Evolutionary conservation across 2,329 filamentous ascomycete species (phyloP).

Genomic region (Lecanicillium sp.): DNA sequence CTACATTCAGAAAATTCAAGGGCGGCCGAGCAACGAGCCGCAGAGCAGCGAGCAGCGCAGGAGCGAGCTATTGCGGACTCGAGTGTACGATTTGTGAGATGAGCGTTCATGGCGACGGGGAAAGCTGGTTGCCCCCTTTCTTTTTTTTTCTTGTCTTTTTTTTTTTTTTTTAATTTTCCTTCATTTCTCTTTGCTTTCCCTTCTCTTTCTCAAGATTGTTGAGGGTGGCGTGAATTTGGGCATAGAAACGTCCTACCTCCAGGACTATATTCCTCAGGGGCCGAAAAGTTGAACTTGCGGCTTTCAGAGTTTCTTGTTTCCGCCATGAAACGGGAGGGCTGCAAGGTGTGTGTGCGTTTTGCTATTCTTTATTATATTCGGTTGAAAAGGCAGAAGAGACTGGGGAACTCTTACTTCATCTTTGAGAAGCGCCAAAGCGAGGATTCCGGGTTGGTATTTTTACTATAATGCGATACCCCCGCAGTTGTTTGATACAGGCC

Average conservation of each 20-base stretch:
- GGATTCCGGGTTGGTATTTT: neutral
- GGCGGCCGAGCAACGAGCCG: neutral
- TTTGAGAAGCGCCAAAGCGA: too few relatives aligned
- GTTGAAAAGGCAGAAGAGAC: too few relatives aligned
- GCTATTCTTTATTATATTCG: too few relatives aligned
- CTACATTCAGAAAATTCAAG: conserved; percentile 6
- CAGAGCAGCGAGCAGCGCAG: conserved; percentile 6
- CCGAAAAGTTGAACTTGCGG: neutral
- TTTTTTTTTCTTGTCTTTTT: conserved; percentile 3
- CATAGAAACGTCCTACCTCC: conserved; percentile 3
- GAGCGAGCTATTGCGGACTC: conserved; percentile 5
- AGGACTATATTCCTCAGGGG: neutral
- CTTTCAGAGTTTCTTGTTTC: too few relatives aligned
- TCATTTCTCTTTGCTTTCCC: too few relatives aligned
- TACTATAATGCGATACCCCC: neutral
- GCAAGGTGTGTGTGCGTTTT: too few relatives aligned
- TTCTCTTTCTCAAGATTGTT: too few relatives aligned
- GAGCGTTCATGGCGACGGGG: neutral
- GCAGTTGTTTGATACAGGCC: too few relatives aligned
- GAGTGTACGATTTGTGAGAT: conserved; percentile 8
- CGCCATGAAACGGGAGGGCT: too few relatives aligned
- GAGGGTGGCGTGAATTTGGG: neutral
- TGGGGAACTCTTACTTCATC: too few relatives aligned
- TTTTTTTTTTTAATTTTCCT: neutral
- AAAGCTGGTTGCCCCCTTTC: neutral